Evolutionary conservation across 2,329 filamentous ascomycete genomes (phyloP).

Genomic region (Apiospora saccharicola): DNA sequence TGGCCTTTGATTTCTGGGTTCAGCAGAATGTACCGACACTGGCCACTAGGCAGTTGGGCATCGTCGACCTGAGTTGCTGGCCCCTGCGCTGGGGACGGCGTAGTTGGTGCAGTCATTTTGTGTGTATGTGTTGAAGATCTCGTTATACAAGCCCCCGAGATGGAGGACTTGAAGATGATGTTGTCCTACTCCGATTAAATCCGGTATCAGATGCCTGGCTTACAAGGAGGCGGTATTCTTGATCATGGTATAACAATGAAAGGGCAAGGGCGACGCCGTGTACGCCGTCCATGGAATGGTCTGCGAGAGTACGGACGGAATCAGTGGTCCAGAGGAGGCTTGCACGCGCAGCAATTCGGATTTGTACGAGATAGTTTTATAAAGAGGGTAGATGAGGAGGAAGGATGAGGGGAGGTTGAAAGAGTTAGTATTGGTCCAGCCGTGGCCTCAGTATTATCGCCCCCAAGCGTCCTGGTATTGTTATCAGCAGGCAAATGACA

Average conservation of each 20-base stretch:
- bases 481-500: conserved; percentile 13
- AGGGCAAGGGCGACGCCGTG: conserved; percentile 35
- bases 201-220: neutral
- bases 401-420: neutral
- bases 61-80: conserved; percentile 46
- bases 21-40: conserved; percentile 66
- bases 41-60: conserved; percentile 59
- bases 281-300: conserved; percentile 42
- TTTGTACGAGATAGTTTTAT: conserved; percentile 30
- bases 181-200: neutral
- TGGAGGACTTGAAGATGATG: neutral
- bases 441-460: neutral
- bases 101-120: conserved; percentile 39
- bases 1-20: conserved; percentile 64
- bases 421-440: neutral
- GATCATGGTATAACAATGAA: conserved; percentile 37
- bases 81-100: conserved; percentile 38
- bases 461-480: neutral
- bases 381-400: neutral
- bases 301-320: neutral
- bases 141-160: neutral
- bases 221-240: conserved; percentile 34
- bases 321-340: neutral
- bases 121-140: neutral
- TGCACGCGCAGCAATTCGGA: neutral